These are phyloP conservation scores for Cercospora canescens DNA, from an alignment of 2,329 filamentous ascomycete species.

Conservation along the genomic window DNA sequence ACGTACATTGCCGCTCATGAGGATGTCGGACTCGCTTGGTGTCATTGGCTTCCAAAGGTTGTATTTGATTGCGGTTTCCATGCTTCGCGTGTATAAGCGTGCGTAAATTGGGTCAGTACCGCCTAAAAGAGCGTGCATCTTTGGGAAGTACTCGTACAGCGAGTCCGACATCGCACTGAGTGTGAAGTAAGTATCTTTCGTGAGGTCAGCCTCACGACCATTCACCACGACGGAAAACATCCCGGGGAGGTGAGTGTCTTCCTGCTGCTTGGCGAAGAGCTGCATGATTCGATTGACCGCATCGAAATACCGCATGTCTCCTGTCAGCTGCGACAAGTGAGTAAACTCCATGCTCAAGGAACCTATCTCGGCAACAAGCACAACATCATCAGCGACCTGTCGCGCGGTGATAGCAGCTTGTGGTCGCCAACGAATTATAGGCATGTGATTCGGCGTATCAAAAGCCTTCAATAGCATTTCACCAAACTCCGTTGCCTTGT, in stretches of 20 bases:
- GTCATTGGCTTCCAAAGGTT: conserved; percentile 53
- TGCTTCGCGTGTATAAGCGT: conserved; percentile 57
- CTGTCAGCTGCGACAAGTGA: conserved; percentile 47
- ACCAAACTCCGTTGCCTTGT: conserved; percentile 40
- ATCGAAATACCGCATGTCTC: conserved; percentile 49
- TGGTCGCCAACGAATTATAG: conserved; percentile 48
- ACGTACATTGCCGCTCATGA: conserved; percentile 47
- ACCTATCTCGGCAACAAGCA: conserved; percentile 50
- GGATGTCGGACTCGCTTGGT: conserved; percentile 47
- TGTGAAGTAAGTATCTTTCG: conserved; percentile 40
- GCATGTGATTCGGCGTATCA: conserved; percentile 48
- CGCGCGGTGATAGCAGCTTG: conserved; percentile 39
- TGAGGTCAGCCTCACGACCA: conserved; percentile 42
- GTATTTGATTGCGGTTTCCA: conserved; percentile 45
- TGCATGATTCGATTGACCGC: conserved; percentile 46
- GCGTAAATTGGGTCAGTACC: conserved; percentile 48
- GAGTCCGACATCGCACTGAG: conserved; percentile 40
- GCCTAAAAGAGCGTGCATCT: conserved; percentile 50
- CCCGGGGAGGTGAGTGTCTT: conserved; percentile 45
- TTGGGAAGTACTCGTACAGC: conserved; percentile 47
- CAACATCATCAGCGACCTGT: conserved; percentile 42
- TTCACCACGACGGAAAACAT: conserved; percentile 52
- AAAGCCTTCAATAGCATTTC: conserved; percentile 51
- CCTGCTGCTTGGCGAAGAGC: conserved; percentile 44
- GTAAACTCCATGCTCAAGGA: conserved; percentile 52